Base-by-base conservation (phyloP, 2,329 filamentous ascomycete genomes). In the Talaromyces funiculosus region DNA sequence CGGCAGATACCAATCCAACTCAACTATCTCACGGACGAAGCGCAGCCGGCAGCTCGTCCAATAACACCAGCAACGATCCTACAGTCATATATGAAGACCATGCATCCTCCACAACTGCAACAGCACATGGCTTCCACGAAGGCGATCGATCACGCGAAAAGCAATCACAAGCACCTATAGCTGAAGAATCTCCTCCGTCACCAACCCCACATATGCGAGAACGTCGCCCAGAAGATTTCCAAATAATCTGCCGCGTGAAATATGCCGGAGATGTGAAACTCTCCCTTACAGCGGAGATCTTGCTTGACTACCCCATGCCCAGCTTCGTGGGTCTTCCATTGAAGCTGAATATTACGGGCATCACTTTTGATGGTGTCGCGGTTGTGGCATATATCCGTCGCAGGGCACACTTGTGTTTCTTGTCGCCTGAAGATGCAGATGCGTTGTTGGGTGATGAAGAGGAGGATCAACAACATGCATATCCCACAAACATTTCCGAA, bases 231-330 rank as follows among this genome's bases (percentile, higher is more conserved):
- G 91, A 96, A 65, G 94, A 99, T 70, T 82, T 97, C 57, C 94
- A 99, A 73, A 89, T 96, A 53, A 89, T 97, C 5, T 93, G 95
- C 69, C 88, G 92, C 65, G 92, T 96, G 62, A 87, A 86, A 60
- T 99, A 99, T 75, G 85, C 88, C 2, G 94, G 94, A 33, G 89
- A 97, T 70, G 83, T 99, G 61, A 87, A 87, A 66, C 83, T 99
- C 61, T 90, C 92, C 63, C 81, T 99, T 54, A 97, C 94, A 24
- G 92, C 94, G 0, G 92, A 97, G 75, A 96, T 99, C 43, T 81
- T 97, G 33, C 86, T 99, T 35, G 94, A 99, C 75, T 99, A 99
- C 73, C 94, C 94, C 0, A 97, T 97, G 90, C 92, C 92, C 42
- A 96, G 90, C 78, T 99, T 99, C 70, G 93, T 97, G 2, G 92